Conservation (phyloP, 2,329 filamentous ascomycete species). For the Pseudopithomyces chartarum region DNA sequence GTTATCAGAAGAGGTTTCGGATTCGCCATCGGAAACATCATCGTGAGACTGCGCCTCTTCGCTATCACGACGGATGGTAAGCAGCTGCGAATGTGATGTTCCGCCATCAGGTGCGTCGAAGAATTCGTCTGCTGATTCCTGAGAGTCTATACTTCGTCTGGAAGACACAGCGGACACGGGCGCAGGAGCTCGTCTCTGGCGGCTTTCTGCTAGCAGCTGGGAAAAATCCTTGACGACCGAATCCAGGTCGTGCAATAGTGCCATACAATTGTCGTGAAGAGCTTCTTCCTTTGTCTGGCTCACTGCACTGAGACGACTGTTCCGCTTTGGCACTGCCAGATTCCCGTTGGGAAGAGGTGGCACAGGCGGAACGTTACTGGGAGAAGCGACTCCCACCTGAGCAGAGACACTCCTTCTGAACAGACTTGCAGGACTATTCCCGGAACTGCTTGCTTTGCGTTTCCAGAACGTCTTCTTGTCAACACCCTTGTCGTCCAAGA, state of each 20-base stretch:
- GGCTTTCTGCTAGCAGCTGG: constrained; percentile 75
- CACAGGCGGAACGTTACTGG: constrained; percentile 43
- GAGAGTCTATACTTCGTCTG: constrained; percentile 78
- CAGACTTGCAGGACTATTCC: constrained; percentile 48
- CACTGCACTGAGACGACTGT: constrained; percentile 24
- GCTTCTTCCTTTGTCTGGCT: constrained; percentile 62
- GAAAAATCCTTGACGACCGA: constrained; percentile 83
- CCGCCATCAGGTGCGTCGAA: constrained; percentile 78
- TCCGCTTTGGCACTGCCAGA: constrained; percentile 44
- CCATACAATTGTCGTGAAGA: constrained; percentile 81
- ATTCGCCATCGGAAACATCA: constrained; percentile 58
- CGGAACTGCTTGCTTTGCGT: constrained; percentile 71
- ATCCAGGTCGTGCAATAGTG: constrained; percentile 84
- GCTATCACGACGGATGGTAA: constrained; percentile 73
- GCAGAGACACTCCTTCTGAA: constrained; percentile 58
- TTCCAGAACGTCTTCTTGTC: constrained; percentile 89
- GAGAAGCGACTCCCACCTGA: constrained; percentile 57
- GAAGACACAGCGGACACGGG: constrained; percentile 51
- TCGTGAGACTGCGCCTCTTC: constrained; percentile 55
- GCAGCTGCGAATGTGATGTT: constrained; percentile 62
- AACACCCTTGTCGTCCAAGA: constrained; percentile 44
- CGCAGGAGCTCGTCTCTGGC: constrained; percentile 68
- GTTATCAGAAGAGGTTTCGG: constrained; percentile 66
- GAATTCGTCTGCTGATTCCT: constrained; percentile 79
- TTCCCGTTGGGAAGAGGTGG: constrained; percentile 32